These are phyloP conservation scores for Hansfordia pulvinata DNA, from an alignment of 2,329 filamentous ascomycete genomes.

Conservation along the genomic window DNA sequence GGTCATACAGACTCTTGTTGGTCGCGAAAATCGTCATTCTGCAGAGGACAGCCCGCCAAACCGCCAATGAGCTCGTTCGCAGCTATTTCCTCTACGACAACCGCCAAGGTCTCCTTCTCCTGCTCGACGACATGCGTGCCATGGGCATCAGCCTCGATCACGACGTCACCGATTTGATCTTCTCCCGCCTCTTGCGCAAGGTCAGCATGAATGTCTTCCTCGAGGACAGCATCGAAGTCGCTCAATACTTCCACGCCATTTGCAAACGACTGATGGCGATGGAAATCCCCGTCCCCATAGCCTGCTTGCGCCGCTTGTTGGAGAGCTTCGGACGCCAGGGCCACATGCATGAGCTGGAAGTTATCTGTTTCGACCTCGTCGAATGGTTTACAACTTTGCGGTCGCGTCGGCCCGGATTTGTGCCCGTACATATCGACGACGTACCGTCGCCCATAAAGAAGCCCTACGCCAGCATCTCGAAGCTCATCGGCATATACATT, in stretches of 20 bases:
- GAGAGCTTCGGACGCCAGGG: slow-evolving; percentile 27
- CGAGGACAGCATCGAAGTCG: slow-evolving; percentile 7
- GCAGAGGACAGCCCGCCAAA: slow-evolving; percentile 12
- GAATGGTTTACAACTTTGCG: slow-evolving; percentile 18
- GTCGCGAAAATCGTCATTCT: slow-evolving; percentile 23
- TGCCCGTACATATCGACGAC: slow-evolving; percentile 30
- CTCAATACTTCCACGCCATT: slow-evolving; percentile 17
- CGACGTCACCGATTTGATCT: slow-evolving; percentile 14
- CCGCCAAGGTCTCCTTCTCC: slow-evolving; percentile 12
- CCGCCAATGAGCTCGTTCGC: slow-evolving; percentile 20
- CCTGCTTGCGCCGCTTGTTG: slow-evolving; percentile 29
- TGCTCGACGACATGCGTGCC: slow-evolving; percentile 23
- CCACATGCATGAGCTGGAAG: slow-evolving; percentile 29
- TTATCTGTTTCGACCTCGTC: slow-evolving; percentile 27
- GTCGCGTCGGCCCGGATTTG: slow-evolving; percentile 16
- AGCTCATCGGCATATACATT: slow-evolving; percentile 19
- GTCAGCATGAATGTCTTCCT: slow-evolving; percentile 9
- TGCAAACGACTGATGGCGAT: slow-evolving; percentile 22
- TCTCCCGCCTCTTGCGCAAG: slow-evolving; percentile 13
- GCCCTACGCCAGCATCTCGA: slow-evolving; percentile 17
- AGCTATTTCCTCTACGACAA: slow-evolving; percentile 14
- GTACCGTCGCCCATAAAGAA: slow-evolving; percentile 19
- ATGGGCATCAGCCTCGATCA: slow-evolving; percentile 18
- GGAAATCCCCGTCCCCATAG: slow-evolving; percentile 23
- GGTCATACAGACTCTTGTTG: slow-evolving; percentile 27